Evolutionary conservation across 257 asterid genomes (phyloP).

Genomic region (Handroanthus guayacan): DNA sequence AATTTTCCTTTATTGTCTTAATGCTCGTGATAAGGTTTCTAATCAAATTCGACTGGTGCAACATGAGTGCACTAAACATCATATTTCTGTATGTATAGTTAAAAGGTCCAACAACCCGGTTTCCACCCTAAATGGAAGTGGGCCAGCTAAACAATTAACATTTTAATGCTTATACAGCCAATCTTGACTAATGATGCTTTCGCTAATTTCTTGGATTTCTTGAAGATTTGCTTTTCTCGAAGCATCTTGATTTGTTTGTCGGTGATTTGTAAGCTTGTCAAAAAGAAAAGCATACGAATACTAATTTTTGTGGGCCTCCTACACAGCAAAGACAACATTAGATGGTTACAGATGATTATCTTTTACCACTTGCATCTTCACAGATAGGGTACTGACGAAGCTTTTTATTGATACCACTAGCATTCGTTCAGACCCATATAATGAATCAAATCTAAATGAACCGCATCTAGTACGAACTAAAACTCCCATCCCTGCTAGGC

Average conservation of each 20-base stretch:
- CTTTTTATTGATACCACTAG: background rate
- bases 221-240: too few species aligned
- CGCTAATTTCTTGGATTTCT: too few species aligned
- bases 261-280: background rate
- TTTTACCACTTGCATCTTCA: background rate
- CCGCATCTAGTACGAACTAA: background rate
- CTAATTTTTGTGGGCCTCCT: conserved; percentile 19
- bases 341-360: conserved; percentile 11
- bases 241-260: too few species aligned
- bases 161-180: background rate
- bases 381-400: background rate
- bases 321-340: conserved; percentile 1
- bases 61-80: too few species aligned
- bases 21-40: background rate
- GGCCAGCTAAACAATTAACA: too few species aligned
- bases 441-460: background rate
- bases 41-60: background rate
- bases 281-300: background rate
- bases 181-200: too few species aligned
- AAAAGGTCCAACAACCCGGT: too few species aligned
- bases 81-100: too few species aligned
- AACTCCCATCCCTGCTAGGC: too few species aligned
- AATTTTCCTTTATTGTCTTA: background rate
- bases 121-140: too few species aligned
- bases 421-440: background rate